A percentile compares a stretch with the other conserved stretches of the same genome.
Conservation (phyloP, 345 rosid species). For the Combretum micranthum region DNA sequence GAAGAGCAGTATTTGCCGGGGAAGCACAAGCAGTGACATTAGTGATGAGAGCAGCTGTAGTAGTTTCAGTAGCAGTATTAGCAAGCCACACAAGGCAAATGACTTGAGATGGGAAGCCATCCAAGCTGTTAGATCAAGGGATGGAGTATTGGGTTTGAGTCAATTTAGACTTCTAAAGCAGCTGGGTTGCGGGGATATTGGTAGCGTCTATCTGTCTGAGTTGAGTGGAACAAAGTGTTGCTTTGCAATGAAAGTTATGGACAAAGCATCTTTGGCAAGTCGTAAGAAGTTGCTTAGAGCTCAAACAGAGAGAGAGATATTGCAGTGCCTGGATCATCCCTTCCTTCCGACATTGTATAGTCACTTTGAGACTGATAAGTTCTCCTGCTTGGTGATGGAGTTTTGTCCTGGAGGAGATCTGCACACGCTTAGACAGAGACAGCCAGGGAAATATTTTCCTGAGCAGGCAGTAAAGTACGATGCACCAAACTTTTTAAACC, state of each 20-base stretch:
- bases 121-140: constrained; percentile 62
- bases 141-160: constrained; percentile 69
- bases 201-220: constrained; percentile 89
- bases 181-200: constrained; percentile 91
- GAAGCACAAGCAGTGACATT: constrained; percentile 85
- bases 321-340: constrained; percentile 85
- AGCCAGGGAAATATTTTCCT: constrained; percentile 79
- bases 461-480: constrained; percentile 95
- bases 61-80: constrained; percentile 77
- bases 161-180: constrained; percentile 83
- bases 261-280: constrained; percentile 79
- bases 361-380: constrained; percentile 91
- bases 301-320: constrained; percentile 90
- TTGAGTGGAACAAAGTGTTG: constrained; percentile 79
- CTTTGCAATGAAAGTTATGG: constrained; percentile 97
- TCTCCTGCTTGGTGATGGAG: constrained; percentile 91
- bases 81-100: constrained; percentile 84
- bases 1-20: constrained; percentile 86
- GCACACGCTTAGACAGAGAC: constrained; percentile 89
- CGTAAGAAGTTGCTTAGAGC: constrained; percentile 90
- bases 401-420: constrained; percentile 93
- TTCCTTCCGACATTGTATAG: constrained; percentile 85
- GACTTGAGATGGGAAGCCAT: constrained; percentile 97
- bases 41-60: constrained; percentile 92
- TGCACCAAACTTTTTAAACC: constrained; percentile 6